Evolutionary conservation across 2,329 filamentous ascomycete genomes (phyloP), one percentile per base, ranked within the genome.

Genomic region (Ophiostoma ulmi): DNA sequence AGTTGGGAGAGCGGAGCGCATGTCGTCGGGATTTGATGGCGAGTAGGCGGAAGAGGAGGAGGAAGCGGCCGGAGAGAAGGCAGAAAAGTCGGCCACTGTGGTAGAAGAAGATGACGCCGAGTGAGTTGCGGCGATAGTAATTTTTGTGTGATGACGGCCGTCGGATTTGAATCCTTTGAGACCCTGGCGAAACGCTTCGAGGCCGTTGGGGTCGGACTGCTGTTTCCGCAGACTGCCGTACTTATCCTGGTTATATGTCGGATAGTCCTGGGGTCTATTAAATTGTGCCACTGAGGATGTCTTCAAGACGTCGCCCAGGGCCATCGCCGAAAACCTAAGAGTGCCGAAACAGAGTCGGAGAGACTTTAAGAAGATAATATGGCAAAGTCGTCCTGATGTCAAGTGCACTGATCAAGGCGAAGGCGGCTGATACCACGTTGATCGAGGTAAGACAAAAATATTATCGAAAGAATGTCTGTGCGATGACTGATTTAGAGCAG

Each of bases 1-100:
- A 11, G 74, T 71, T 1, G 76, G 76, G 26, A 77, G 73, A n/a
- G 76, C 75, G 26, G 73, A 73, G 20, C 72, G 73, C 73, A 74
- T 74, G 36, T 61, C 61, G 66, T 44, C 44, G 7, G 38, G 10
- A n/a, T 52, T 0, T 3, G 31, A 26, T 17, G 26, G 11, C 5
- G 70, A 48, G 17, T 14, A 17, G 6, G 36, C 1, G n/a, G 63
- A 26, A 13, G 63, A 66, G n/a, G 35, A 41, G 0, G 63, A 36
- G 14, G 63, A 65, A n/a, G 63, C 36, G 39, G 72, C 64, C 14
- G 65, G 63, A 14, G 39, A 64, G 35, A 41, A 44, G 44, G 31
- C 35, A 35, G 38, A 31, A 31, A 61, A 38, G n/a, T 20, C 31
- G 52, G 31, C 26, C 48, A n/a, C 22, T 5, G 26, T 10, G 11